Evolutionary conservation across 2,329 filamentous ascomycete genomes (phyloP).

Genomic region (Moelleriella libera): DNA sequence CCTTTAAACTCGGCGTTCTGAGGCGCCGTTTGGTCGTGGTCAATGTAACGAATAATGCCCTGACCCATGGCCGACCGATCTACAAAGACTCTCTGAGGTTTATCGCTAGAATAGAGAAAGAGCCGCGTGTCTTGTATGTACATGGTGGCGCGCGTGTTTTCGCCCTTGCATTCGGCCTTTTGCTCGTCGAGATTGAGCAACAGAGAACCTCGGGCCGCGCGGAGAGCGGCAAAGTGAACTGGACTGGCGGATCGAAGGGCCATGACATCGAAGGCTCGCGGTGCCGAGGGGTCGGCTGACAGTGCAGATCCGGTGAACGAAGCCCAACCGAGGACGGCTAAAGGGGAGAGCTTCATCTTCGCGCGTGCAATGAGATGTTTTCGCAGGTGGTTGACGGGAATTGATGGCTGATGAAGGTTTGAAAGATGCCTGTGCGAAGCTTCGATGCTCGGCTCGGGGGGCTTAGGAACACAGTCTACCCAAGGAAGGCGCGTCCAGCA

Average conservation of each 20-base stretch:
- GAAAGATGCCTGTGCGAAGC: too few species aligned
- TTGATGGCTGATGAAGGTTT: too few species aligned
- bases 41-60: conserved; percentile 38
- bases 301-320: conserved; percentile 12
- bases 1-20: conserved; percentile 28
- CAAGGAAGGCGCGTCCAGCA: too few species aligned
- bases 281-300: conserved; percentile 10
- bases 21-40: conserved; percentile 23
- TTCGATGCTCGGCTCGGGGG: too few species aligned
- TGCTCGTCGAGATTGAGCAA: conserved; percentile 27
- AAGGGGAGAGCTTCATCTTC: conserved; percentile 14
- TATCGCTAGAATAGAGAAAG: conserved; percentile 29
- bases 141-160: conserved; percentile 33
- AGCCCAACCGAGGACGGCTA: conserved; percentile 10
- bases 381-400: too few species aligned
- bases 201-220: conserved; percentile 29
- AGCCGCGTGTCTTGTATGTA: conserved; percentile 29
- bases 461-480: too few species aligned
- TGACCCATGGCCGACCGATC: conserved; percentile 46
- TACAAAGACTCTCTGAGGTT: conserved; percentile 33
- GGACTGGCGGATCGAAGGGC: conserved; percentile 32
- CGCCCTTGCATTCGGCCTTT: conserved; percentile 32
- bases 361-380: too few species aligned
- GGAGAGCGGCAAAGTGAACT: conserved; percentile 31
- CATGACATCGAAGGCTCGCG: conserved; percentile 31